A percentile compares a stretch with the other conserved stretches of the same genome.
Evolutionary conservation across 768 basidiomycete species (phyloP).

Genomic region (Termitomyces heimii): DNA sequence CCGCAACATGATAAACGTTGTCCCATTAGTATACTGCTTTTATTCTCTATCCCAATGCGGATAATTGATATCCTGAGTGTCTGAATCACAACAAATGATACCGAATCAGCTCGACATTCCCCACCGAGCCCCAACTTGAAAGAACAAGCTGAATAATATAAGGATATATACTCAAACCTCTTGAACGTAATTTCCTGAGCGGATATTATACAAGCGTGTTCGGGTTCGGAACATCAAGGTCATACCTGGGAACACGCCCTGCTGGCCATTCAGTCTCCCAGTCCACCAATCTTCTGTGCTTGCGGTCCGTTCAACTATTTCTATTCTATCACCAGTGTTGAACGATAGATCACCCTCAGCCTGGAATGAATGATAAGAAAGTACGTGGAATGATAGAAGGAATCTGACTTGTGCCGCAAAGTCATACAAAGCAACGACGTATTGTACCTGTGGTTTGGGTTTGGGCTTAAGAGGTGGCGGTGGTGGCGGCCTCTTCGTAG

Average conservation of each 20-base stretch:
- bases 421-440: constrained; percentile 92
- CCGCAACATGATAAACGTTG: not conserved
- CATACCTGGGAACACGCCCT: constrained; percentile 88
- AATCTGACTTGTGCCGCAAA: constrained; percentile 76
- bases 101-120: not conserved
- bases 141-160: not conserved
- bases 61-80: not conserved
- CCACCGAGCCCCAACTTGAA: not conserved
- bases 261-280: constrained; percentile 71
- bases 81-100: not conserved
- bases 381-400: not conserved
- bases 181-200: constrained; percentile 63
- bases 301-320: constrained; percentile 76
- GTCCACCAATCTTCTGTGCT: constrained; percentile 98
- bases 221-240: not conserved
- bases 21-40: not conserved
- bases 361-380: constrained; percentile 24
- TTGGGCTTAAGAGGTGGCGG: constrained; percentile 91
- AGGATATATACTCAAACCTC: constrained; percentile 21
- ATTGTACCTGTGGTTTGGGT: constrained; percentile 64
- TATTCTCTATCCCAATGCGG: not conserved
- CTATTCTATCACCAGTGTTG: constrained; percentile 83
- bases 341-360: constrained; percentile 93
- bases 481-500: constrained; percentile 78
- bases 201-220: constrained; percentile 3